phyloP scores from a whole-genome alignment of 345 rosid genomes.

The Rhodamnia rubescens region DNA sequence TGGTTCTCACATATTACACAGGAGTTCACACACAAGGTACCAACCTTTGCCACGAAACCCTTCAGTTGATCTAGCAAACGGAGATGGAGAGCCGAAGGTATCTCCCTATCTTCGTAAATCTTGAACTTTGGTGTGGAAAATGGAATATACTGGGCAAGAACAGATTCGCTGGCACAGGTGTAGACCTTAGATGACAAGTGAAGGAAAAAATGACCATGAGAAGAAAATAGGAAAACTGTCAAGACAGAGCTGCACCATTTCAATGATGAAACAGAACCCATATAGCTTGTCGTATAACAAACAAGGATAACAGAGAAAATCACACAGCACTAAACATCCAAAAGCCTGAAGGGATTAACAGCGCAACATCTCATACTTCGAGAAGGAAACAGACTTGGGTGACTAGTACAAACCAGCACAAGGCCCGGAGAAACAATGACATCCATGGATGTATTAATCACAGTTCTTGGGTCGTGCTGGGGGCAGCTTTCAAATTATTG shows the following conservation, averaged over 20 bases:
- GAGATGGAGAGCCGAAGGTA: slow-evolving; percentile 11
- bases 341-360: neutral
- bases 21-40: neutral
- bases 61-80: slow-evolving; percentile 15
- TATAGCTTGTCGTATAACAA: neutral
- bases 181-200: slow-evolving; percentile 43
- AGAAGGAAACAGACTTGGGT: neutral
- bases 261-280: neutral
- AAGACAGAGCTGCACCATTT: neutral
- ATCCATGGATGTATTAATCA: neutral
- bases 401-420: neutral
- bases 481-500: neutral
- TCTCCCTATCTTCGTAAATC: slow-evolving; percentile 20
- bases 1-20: neutral
- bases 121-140: slow-evolving; percentile 51
- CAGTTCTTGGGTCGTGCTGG: neutral
- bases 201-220: neutral
- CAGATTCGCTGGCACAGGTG: slow-evolving; percentile 54
- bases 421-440: neutral
- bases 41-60: slow-evolving; percentile 35
- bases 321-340: neutral
- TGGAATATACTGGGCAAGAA: slow-evolving; percentile 45
- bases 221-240: neutral
- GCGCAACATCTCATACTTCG: neutral
- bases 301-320: neutral